Conservation (phyloP, 1,139 yeast species). For the Candida sanyaensis region DNA sequence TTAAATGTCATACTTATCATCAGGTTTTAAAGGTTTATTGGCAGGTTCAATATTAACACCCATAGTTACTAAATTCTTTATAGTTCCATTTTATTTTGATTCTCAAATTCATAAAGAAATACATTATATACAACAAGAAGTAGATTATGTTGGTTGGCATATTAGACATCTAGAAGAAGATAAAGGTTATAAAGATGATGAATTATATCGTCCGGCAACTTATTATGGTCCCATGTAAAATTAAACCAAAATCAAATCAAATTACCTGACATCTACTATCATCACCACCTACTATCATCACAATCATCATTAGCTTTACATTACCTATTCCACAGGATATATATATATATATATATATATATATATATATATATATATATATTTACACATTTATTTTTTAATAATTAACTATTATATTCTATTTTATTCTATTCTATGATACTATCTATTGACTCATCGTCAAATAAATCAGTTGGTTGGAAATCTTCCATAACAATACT, state of each 20-base stretch:
- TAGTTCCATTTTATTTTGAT: slow-evolving; percentile 28
- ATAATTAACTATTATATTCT: too few species aligned
- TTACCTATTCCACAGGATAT: too few species aligned
- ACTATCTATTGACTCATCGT: slow-evolving; percentile 1
- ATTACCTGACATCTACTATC: too few species aligned
- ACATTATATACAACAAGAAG: slow-evolving; percentile 31
- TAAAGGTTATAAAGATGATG: slow-evolving; percentile 29
- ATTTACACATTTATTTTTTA: too few species aligned
- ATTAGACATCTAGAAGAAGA: slow-evolving; percentile 36
- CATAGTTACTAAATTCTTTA: slow-evolving; percentile 25
- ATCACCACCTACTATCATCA: not conserved
- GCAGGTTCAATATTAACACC: slow-evolving; percentile 36
- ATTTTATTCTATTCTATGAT: not conserved
- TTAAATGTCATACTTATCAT: slow-evolving; percentile 14
- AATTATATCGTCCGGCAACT: slow-evolving; percentile 32
- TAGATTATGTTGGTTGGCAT: slow-evolving; percentile 43
- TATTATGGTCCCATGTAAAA: slow-evolving; percentile 17
- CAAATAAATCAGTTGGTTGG: not conserved
- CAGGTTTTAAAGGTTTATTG: slow-evolving; percentile 24
- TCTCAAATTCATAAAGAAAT: slow-evolving; percentile 29
- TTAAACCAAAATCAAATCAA: too few species aligned
- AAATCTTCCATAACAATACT: slow-evolving; percentile 24
- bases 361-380: too few species aligned
- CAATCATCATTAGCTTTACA: not conserved
- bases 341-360: too few species aligned